These are phyloP conservation scores for Porogramme epimiltina DNA, from an alignment of 1,284 basidiomycete species.

Conservation along the genomic window DNA sequence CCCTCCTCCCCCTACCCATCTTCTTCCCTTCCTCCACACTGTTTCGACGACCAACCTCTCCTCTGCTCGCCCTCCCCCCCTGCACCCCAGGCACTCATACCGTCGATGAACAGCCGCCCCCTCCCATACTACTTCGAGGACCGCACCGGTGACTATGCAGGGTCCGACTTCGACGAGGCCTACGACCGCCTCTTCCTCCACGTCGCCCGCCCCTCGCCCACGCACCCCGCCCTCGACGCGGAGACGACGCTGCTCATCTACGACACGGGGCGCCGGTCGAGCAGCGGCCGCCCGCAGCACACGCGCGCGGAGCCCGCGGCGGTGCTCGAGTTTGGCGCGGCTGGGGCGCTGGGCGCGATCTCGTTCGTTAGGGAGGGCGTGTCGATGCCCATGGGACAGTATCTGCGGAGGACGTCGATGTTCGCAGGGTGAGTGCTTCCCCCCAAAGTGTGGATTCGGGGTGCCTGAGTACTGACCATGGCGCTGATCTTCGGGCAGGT, in stretches of 20 bases:
- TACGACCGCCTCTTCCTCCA: constrained; percentile 74
- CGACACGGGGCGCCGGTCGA: constrained; percentile 62
- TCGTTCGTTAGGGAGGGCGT: constrained; percentile 44
- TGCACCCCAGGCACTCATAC: no score
- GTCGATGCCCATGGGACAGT: constrained; percentile 58
- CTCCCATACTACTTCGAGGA: constrained; percentile 67
- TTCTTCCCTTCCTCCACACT: background rate
- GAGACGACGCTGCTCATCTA: constrained; percentile 44
- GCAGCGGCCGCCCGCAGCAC: constrained; percentile 54
- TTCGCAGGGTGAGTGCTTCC: constrained; percentile 62
- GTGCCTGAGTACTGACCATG: no score
- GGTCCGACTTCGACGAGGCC: constrained; percentile 71
- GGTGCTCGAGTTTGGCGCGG: constrained; percentile 57
- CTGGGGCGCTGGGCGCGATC: constrained; percentile 57
- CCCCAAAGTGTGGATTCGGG: no score
- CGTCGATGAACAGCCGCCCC: constrained; percentile 34
- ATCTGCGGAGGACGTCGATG: constrained; percentile 59
- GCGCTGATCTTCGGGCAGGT: constrained; percentile 38
- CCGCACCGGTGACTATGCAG: constrained; percentile 57
- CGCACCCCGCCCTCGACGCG: constrained; percentile 6
- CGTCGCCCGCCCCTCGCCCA: constrained; percentile 42
- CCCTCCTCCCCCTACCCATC: background rate
- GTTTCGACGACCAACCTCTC: background rate
- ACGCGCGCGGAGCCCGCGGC: constrained; percentile 53
- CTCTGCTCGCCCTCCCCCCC: no score